Evolutionary conservation across 352 stramenopile species (phyloP).

Genomic region (Globisporangium ultimum): DNA sequence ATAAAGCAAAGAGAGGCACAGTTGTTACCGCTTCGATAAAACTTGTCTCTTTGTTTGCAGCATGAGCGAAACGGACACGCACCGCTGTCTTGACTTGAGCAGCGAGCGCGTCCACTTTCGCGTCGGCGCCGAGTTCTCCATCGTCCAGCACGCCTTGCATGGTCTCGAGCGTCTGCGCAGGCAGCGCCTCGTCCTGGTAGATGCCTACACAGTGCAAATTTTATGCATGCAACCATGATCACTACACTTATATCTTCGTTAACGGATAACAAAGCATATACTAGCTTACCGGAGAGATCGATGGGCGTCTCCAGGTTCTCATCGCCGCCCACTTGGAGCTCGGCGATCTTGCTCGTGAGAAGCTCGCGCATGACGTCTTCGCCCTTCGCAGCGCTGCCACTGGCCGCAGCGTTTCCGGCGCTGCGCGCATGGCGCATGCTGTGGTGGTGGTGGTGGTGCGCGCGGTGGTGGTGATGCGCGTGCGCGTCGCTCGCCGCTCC

Average conservation of each 20-base stretch:
- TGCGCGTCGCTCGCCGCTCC: slow-evolving; percentile 22
- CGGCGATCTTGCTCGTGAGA: slow-evolving; percentile 78
- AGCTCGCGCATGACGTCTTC: slow-evolving; percentile 75
- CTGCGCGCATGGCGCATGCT: slow-evolving; percentile 2
- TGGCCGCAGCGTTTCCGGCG: slow-evolving; percentile 9
- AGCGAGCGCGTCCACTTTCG: slow-evolving; percentile 42
- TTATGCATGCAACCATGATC: slow-evolving; percentile 7
- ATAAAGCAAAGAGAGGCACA: slow-evolving; percentile 6
- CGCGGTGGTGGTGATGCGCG: slow-evolving; percentile 13
- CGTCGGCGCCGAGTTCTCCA: slow-evolving; percentile 29
- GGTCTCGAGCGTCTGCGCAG: slow-evolving; percentile 25
- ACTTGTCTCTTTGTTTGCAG: neutral
- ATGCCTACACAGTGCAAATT: slow-evolving; percentile 30
- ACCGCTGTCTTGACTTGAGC: slow-evolving; percentile 45
- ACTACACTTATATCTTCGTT: neutral
- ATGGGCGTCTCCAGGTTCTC: slow-evolving; percentile 75
- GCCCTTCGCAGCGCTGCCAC: slow-evolving; percentile 9
- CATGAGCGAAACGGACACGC: slow-evolving; percentile 4
- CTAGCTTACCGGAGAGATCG: slow-evolving; percentile 45
- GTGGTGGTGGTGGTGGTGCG: slow-evolving; percentile 20
- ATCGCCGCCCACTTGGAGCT: slow-evolving; percentile 80
- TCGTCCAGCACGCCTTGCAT: slow-evolving; percentile 38
- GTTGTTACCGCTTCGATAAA: neutral
- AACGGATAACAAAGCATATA: neutral
- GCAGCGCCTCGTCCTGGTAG: slow-evolving; percentile 58